phyloP scores from a whole-genome alignment of 73 alveolate genomes.

The Paramecium octaurelia region DNA sequence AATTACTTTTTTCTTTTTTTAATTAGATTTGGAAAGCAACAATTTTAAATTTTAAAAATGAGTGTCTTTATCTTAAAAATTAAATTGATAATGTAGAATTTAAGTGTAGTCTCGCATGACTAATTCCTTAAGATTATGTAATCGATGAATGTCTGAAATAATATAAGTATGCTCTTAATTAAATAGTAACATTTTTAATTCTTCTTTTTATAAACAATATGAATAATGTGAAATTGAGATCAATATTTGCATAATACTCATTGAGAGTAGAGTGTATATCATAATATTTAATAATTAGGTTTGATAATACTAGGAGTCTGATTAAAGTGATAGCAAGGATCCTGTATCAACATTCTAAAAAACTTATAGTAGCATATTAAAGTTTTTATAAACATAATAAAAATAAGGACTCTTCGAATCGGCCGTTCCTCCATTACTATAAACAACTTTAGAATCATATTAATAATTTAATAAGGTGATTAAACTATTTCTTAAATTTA shows the following conservation, averaged over 20 bases:
- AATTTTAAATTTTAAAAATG: neutral
- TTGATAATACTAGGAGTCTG: neutral
- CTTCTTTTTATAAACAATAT: neutral
- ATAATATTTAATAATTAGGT: neutral
- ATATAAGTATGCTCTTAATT: neutral
- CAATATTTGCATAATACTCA: neutral
- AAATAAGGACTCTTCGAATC: neutral
- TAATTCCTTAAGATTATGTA: neutral
- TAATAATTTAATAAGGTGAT: neutral
- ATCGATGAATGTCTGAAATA: neutral
- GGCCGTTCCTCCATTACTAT: neutral
- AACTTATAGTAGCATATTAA: neutral
- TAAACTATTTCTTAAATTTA: neutral
- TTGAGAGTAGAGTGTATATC: neutral
- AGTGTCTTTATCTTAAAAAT: neutral
- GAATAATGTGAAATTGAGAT: neutral
- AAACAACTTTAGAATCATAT: neutral
- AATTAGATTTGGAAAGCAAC: neutral
- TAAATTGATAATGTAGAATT: neutral
- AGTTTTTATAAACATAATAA: neutral
- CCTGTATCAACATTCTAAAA: neutral
- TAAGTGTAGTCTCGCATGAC: neutral
- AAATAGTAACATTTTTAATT: neutral
- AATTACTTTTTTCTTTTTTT: neutral
- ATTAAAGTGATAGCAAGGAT: neutral